phyloP scores from a whole-genome alignment of 306 rosid genomes.

The Cucumis hystrix region DNA sequence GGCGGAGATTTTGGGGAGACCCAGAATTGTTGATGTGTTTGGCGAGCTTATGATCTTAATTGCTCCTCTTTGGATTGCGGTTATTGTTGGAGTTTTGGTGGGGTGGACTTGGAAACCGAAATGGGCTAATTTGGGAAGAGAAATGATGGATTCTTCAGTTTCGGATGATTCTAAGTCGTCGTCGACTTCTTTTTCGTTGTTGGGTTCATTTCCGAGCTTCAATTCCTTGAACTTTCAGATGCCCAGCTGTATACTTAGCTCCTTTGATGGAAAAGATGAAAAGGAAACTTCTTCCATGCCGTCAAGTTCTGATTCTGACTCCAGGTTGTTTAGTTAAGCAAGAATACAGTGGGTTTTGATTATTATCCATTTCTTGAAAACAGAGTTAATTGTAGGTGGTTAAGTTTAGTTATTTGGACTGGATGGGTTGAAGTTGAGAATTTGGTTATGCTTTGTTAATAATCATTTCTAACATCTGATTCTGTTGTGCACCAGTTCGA shows the following conservation, averaged over 20 bases:
- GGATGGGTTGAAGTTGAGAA: background rate
- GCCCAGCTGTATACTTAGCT: slow-evolving; percentile 25
- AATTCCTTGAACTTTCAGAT: slow-evolving; percentile 28
- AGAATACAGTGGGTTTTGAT: background rate
- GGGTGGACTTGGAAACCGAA: slow-evolving; percentile 93
- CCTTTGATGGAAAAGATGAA: slow-evolving; percentile 5
- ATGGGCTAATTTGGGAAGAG: slow-evolving; percentile 55
- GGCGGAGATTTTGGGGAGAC: slow-evolving; percentile 29
- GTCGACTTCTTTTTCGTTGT: slow-evolving; percentile 7
- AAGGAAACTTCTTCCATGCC: slow-evolving; percentile 7
- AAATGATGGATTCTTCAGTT: slow-evolving; percentile 15
- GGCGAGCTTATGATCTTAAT: slow-evolving; percentile 34
- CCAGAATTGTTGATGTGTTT: slow-evolving; percentile 26
- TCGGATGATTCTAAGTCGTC: slow-evolving; percentile 6
- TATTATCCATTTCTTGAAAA: background rate
- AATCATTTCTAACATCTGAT: background rate
- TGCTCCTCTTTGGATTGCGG: slow-evolving; percentile 70
- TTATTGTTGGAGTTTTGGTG: slow-evolving; percentile 54
- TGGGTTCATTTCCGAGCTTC: slow-evolving; percentile 15
- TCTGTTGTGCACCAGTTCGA: slow-evolving; percentile 18
- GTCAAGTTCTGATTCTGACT: slow-evolving; percentile 12
- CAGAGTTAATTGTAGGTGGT: background rate
- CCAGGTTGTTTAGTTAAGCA: slow-evolving; percentile 25
- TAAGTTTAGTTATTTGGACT: background rate
- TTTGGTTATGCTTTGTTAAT: background rate